Conservation (phyloP, 139 green algal species). For the Chloropicon primus region DNA sequence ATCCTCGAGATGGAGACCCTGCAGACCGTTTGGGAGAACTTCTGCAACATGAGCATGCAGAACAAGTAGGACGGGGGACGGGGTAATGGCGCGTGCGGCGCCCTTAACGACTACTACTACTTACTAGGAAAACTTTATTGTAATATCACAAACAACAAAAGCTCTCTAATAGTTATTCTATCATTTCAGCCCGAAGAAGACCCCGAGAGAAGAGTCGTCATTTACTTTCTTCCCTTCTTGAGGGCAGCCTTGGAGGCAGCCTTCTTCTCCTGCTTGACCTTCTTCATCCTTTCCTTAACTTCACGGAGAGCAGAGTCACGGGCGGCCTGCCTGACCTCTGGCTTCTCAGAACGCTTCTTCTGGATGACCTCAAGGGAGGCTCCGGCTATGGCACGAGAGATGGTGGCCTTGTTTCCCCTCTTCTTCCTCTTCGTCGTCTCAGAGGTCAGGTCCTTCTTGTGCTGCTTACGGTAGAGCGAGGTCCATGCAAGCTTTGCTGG, state of each 20-base stretch:
- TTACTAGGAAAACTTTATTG: too few relatives aligned
- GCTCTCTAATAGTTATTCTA: too few relatives aligned
- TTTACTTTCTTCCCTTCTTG: slow-evolving; percentile 33
- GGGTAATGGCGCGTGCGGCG: too few relatives aligned
- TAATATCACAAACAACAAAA: too few relatives aligned
- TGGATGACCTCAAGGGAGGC: slow-evolving; percentile 82
- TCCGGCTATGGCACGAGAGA: slow-evolving; percentile 64
- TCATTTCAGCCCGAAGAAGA: too few relatives aligned
- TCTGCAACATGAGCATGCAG: not conserved
- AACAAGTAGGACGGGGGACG: not conserved
- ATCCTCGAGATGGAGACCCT: not conserved
- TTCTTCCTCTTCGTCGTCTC: slow-evolving; percentile 70
- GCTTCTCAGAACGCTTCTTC: slow-evolving; percentile 62
- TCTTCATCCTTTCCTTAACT: slow-evolving; percentile 93
- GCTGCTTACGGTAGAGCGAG: slow-evolving; percentile 78
- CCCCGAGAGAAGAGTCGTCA: too few relatives aligned
- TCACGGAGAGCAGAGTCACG: slow-evolving; percentile 85
- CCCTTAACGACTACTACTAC: too few relatives aligned
- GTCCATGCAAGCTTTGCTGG: slow-evolving; percentile 98
- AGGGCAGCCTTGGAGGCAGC: slow-evolving; percentile 22
- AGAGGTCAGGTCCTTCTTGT: slow-evolving; percentile 85
- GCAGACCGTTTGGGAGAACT: not conserved
- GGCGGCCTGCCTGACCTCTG: slow-evolving; percentile 62
- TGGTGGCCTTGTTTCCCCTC: slow-evolving; percentile 39
- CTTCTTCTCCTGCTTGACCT: slow-evolving; percentile 73